These are phyloP conservation scores for Aspergillus fijiensis DNA, from an alignment of 2,329 filamentous ascomycete genomes.

Conservation along the genomic window DNA sequence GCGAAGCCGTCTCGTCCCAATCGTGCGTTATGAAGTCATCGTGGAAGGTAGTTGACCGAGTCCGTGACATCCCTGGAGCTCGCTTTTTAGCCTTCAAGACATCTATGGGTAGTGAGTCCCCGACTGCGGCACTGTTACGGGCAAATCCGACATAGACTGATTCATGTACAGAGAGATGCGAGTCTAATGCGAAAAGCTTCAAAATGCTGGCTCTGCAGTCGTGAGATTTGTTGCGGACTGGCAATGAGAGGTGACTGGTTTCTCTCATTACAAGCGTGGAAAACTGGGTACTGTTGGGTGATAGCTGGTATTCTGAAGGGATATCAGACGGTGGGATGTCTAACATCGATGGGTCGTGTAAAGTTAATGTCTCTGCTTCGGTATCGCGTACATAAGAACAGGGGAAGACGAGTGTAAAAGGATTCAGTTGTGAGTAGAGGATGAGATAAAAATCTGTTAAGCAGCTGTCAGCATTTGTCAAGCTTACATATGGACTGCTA, in stretches of 20 bases:
- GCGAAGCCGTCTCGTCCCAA: constrained; percentile 30
- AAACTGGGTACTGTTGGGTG: constrained; percentile 19
- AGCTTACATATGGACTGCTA: neutral
- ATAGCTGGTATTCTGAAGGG: constrained; percentile 10
- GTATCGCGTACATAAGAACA: constrained; percentile 27
- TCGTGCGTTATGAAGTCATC: constrained; percentile 42
- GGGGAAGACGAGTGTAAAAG: constrained; percentile 34
- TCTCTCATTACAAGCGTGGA: constrained; percentile 37
- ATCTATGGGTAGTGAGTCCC: constrained; percentile 17
- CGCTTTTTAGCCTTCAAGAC: constrained; percentile 26
- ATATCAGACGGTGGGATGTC: constrained; percentile 25
- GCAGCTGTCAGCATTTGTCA: constrained; percentile 12
- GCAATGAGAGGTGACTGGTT: constrained; percentile 25
- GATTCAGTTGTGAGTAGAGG: constrained; percentile 42
- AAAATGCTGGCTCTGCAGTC: constrained; percentile 28
- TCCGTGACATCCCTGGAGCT: constrained; percentile 12
- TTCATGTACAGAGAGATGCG: constrained; percentile 36
- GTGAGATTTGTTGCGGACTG: constrained; percentile 17
- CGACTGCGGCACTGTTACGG: constrained; percentile 10
- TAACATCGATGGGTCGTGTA: constrained; percentile 37
- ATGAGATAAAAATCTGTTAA: constrained; percentile 38
- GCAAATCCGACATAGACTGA: constrained; percentile 29
- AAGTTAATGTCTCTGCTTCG: constrained; percentile 21
- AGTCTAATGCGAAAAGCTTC: constrained; percentile 39
- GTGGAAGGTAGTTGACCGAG: constrained; percentile 12